A percentile compares a stretch with the other conserved stretches of the same genome.
Evolutionary conservation across 352 stramenopile genomes (phyloP).

Genomic region (Thalassiosira delicatula): DNA sequence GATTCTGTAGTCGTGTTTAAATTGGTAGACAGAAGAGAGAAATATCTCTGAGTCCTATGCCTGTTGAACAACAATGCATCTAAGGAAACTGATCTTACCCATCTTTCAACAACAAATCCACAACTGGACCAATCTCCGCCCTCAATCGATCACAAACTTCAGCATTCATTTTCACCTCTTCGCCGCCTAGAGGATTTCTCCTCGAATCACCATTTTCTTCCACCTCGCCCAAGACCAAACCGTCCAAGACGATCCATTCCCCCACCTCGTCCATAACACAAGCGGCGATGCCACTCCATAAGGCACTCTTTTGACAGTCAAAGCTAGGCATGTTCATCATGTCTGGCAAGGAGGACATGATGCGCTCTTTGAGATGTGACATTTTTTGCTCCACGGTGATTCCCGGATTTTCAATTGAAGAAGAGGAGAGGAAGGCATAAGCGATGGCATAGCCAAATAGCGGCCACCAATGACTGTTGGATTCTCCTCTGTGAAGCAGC

Average conservation of each 20-base stretch:
- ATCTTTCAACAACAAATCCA: slow-evolving; percentile 47
- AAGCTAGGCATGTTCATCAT: slow-evolving; percentile 38
- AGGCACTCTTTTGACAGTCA: slow-evolving; percentile 22
- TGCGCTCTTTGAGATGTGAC: slow-evolving; percentile 12
- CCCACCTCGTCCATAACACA: slow-evolving; percentile 54
- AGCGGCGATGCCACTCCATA: slow-evolving; percentile 40
- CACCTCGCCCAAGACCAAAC: slow-evolving; percentile 33
- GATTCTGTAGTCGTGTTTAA: slow-evolving; percentile 24
- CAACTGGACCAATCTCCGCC: slow-evolving; percentile 37
- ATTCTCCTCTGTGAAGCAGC: too few relatives aligned
- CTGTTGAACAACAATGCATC: not conserved
- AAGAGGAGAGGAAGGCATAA: too few relatives aligned
- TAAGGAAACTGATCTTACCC: slow-evolving; percentile 38
- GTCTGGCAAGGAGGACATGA: slow-evolving; percentile 20
- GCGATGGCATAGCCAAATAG: too few relatives aligned
- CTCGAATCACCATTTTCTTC: not conserved
- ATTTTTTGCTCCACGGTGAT: slow-evolving; percentile 23
- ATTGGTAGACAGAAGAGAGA: too few relatives aligned
- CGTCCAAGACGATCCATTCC: slow-evolving; percentile 30
- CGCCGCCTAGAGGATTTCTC: not conserved
- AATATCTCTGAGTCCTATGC: too few relatives aligned
- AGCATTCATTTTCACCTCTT: slow-evolving; percentile 1
- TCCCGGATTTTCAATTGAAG: too few relatives aligned
- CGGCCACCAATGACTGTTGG: too few relatives aligned
- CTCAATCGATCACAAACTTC: slow-evolving; percentile 16